These are phyloP conservation scores for Populus simonii DNA, from an alignment of 345 rosid species.

Conservation along the genomic window DNA sequence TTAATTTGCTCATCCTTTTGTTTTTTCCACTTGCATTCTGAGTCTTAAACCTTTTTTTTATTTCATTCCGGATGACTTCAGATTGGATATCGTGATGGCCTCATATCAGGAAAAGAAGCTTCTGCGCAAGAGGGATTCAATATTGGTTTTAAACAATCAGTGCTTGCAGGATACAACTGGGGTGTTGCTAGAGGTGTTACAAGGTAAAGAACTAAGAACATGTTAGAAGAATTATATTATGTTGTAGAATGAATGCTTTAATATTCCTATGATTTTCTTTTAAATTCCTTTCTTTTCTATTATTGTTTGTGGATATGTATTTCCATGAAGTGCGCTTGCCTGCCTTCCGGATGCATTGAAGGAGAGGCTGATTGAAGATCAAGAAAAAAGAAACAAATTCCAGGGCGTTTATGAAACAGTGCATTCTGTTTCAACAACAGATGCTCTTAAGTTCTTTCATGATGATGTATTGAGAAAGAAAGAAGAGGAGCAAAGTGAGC, in stretches of 20 bases:
- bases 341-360: slow-evolving; percentile 55
- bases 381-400: slow-evolving; percentile 44
- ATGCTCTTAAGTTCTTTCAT: slow-evolving; percentile 49
- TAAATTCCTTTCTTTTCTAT: not conserved
- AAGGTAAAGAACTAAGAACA: slow-evolving; percentile 39
- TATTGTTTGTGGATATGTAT: not conserved
- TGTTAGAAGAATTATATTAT: not conserved
- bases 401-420: slow-evolving; percentile 44
- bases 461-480: slow-evolving; percentile 32
- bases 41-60: not conserved
- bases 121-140: slow-evolving; percentile 79
- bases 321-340: slow-evolving; percentile 48
- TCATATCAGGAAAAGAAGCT: slow-evolving; percentile 69
- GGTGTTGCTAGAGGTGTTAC: slow-evolving; percentile 77
- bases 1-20: not conserved
- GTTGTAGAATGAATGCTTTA: not conserved
- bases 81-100: slow-evolving; percentile 84
- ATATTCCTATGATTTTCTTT: not conserved
- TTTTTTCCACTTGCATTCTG: not conserved
- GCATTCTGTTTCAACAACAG: slow-evolving; percentile 45
- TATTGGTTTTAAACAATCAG: slow-evolving; percentile 66
- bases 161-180: slow-evolving; percentile 58
- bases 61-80: slow-evolving; percentile 16
- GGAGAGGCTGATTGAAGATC: slow-evolving; percentile 43
- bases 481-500: slow-evolving; percentile 26